Percentiles rank a stretch among this genome's conserved stretches.
Evolutionary conservation across 345 rosid species (phyloP).

Genomic region (Laguncularia racemosa): DNA sequence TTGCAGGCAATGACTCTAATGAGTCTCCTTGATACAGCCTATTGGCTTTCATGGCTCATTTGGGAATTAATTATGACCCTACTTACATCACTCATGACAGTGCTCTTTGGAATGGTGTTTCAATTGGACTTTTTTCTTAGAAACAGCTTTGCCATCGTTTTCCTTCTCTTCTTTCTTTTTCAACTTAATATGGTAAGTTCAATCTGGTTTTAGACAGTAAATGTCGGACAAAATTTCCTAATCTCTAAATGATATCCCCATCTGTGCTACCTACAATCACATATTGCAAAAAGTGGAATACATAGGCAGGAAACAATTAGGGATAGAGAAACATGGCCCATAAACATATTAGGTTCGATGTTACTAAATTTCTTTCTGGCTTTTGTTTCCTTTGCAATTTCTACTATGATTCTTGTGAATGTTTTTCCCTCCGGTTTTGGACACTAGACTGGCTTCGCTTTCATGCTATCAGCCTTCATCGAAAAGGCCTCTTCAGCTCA

Average conservation of each 20-base stretch:
- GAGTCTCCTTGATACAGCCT: slow-evolving; percentile 87
- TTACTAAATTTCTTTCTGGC: no score
- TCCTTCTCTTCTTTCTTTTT: slow-evolving; percentile 72
- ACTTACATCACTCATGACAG: slow-evolving; percentile 60
- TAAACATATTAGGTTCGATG: no score
- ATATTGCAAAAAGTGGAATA: no score
- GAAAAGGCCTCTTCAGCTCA: slow-evolving; percentile 78
- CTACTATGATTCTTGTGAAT: no score
- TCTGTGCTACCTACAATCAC: no score
- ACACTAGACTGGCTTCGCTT: slow-evolving; percentile 68
- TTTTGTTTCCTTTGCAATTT: no score
- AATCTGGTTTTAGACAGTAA: no score
- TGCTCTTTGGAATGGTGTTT: slow-evolving; percentile 92
- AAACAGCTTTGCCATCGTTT: slow-evolving; percentile 68
- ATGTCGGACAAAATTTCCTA: no score
- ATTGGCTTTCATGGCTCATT: slow-evolving; percentile 82
- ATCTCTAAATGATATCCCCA: no score
- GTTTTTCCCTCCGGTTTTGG: no score
- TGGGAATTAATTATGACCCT: slow-evolving; percentile 69
- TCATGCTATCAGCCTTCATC: slow-evolving; percentile 77
- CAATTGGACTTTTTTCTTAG: slow-evolving; percentile 87
- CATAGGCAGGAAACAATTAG: no score
- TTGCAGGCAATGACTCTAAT: slow-evolving; percentile 76
- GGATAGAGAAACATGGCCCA: no score
- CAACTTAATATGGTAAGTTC: slow-evolving; percentile 70